A percentile compares a stretch with the other conserved stretches of the same genome.
phyloP scores from a whole-genome alignment of 2,329 filamentous ascomycete genomes.

The Ceratocystis lukuohia region DNA sequence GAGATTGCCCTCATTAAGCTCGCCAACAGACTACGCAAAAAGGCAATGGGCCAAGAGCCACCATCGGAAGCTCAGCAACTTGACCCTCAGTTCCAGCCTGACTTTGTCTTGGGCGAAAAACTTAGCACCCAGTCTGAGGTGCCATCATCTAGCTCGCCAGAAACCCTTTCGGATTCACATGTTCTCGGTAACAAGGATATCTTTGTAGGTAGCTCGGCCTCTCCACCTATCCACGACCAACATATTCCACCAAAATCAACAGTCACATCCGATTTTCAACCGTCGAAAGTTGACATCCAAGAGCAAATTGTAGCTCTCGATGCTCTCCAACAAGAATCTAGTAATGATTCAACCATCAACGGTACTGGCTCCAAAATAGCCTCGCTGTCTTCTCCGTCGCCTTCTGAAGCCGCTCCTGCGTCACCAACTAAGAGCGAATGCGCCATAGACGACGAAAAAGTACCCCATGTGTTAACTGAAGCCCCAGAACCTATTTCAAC shows the following conservation, averaged over 20 bases:
- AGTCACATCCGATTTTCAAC: neutral
- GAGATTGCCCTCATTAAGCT: conserved; percentile 70
- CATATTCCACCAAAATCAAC: neutral
- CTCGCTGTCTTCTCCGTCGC: neutral
- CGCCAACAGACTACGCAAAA: conserved; percentile 50
- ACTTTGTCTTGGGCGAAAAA: conserved; percentile 10
- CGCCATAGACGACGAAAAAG: neutral
- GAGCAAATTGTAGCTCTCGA: neutral
- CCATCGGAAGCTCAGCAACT: conserved; percentile 5
- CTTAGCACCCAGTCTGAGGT: conserved; percentile 25
- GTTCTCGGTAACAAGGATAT: conserved; percentile 6
- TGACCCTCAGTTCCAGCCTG: conserved; percentile 9
- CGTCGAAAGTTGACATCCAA: neutral
- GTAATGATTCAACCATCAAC: conserved; percentile 51
- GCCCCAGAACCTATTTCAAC: neutral
- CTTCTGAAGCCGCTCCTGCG: neutral
- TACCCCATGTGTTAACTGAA: neutral
- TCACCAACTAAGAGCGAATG: neutral
- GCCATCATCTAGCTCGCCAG: conserved; percentile 23
- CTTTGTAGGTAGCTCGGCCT: neutral
- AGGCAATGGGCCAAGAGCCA: conserved; percentile 25
- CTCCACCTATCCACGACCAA: conserved; percentile 32
- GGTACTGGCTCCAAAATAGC: conserved; percentile 14
- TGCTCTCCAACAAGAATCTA: neutral
- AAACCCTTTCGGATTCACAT: neutral